Conservation (phyloP, 495 filamentous ascomycete genomes). For the Aspergillus cavernicola region DNA sequence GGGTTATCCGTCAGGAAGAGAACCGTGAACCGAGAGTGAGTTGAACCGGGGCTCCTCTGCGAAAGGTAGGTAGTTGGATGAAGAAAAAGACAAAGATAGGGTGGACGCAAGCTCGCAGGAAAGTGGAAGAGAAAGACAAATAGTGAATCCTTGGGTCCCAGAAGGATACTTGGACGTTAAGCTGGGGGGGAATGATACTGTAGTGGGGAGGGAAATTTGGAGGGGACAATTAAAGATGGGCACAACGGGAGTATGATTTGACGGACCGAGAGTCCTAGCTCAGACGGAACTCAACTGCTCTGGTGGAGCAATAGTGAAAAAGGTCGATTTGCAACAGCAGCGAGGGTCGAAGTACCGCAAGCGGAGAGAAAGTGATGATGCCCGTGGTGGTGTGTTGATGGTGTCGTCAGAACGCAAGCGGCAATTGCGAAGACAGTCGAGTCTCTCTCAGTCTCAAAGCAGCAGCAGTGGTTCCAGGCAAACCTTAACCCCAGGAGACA, state of each 20-base stretch:
- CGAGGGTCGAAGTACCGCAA: constrained; percentile 15
- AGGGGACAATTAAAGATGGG: constrained; percentile 23
- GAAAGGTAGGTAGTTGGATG: constrained; percentile 15
- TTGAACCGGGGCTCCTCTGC: constrained; percentile 18
- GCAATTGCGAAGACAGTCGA: constrained; percentile 22
- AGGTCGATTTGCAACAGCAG: constrained; percentile 6
- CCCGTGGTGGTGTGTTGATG: constrained; percentile 19
- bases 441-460: constrained; percentile 14
- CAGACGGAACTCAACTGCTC: constrained; percentile 10
- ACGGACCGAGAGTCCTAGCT: constrained; percentile 14
- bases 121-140: constrained; percentile 13
- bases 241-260: constrained; percentile 22
- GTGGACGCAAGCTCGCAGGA: constrained; percentile 17
- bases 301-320: constrained; percentile 14
- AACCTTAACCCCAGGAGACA: constrained; percentile 32
- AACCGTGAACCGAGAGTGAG: constrained; percentile 25
- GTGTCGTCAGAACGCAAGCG: constrained; percentile 38
- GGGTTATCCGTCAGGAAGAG: constrained; percentile 23
- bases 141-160: constrained; percentile 19
- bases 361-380: constrained; percentile 13
- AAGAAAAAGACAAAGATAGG: constrained; percentile 16
- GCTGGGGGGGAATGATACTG: constrained; percentile 19
- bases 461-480: constrained; percentile 23
- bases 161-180: not conserved
- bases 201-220: constrained; percentile 19